phyloP scores from a whole-genome alignment of 108 stramenopile species.

The Phaeodactylum tricornutum region DNA sequence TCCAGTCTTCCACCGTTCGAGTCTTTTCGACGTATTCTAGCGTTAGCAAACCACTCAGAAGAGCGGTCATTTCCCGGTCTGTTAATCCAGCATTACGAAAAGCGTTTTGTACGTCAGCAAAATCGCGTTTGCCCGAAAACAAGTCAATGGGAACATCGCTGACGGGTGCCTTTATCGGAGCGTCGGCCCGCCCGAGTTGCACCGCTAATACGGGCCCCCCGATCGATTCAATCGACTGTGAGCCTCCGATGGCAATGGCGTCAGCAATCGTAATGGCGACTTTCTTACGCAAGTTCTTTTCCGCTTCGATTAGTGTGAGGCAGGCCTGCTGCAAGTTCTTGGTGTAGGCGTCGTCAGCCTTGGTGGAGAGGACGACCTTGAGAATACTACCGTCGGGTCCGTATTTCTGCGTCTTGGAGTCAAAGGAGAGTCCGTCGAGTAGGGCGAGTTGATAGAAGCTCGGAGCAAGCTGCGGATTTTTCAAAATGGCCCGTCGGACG shows the following conservation, averaged over 20 bases:
- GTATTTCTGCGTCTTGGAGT: conserved; percentile 38
- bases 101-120: conserved; percentile 27
- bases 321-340: conserved; percentile 41
- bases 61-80: conserved; percentile 79
- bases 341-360: conserved; percentile 30
- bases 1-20: conserved; percentile 64
- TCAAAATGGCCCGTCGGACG: conserved; percentile 65
- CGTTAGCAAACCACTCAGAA: conserved; percentile 60
- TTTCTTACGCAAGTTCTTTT: conserved; percentile 57
- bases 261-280: conserved; percentile 74
- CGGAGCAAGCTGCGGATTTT: conserved; percentile 60
- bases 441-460: conserved; percentile 65
- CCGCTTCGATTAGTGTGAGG: conserved; percentile 41
- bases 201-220: conserved; percentile 69
- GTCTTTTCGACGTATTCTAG: conserved; percentile 67
- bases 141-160: conserved; percentile 42
- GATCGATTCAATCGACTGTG: conserved; percentile 66
- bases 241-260: conserved; percentile 69
- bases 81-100: conserved; percentile 64
- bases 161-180: conserved; percentile 25
- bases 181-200: conserved; percentile 68
- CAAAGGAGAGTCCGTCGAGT: conserved; percentile 60
- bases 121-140: conserved; percentile 38
- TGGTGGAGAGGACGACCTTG: conserved; percentile 38
- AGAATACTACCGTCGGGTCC: conserved; percentile 75